phyloP scores from a whole-genome alignment of 768 basidiomycete genomes.

The Nevesoporus exiguus region DNA sequence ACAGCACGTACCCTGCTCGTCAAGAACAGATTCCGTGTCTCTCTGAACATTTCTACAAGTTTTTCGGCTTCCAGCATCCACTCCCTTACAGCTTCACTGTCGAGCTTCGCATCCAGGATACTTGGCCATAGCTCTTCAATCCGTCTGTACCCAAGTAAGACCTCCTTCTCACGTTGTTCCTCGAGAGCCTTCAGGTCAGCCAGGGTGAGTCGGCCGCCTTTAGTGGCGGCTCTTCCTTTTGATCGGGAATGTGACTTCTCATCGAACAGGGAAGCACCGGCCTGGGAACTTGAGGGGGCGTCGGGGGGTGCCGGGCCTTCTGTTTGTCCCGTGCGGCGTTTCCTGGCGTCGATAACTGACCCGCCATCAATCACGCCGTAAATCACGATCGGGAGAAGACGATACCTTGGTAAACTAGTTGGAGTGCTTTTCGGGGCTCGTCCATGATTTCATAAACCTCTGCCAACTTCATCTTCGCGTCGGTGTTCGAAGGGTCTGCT shows the following conservation, averaged over 20 bases:
- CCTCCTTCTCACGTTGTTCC: conserved; percentile 62
- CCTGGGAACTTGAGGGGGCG: conserved; percentile 16
- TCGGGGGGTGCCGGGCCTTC: conserved; percentile 15
- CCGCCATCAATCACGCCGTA: conserved; percentile 62
- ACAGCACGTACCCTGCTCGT: conserved; percentile 62
- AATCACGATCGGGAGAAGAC: too few species aligned
- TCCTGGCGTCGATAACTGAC: conserved; percentile 59
- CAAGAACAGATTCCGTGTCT: conserved; percentile 81
- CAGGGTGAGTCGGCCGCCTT: conserved; percentile 46
- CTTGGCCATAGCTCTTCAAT: conserved; percentile 61
- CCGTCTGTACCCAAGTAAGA: conserved; percentile 52
- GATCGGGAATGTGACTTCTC: conserved; percentile 45
- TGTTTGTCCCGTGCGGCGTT: conserved; percentile 38
- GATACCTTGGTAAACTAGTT: conserved; percentile 62
- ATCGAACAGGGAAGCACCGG: conserved; percentile 56
- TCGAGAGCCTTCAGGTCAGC: conserved; percentile 64
- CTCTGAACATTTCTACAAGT: conserved; percentile 84
- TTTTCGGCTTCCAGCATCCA: conserved; percentile 86
- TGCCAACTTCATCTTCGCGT: conserved; percentile 86
- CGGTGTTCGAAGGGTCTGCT: conserved; percentile 70
- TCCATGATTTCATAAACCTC: conserved; percentile 85
- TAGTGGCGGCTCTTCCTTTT: conserved; percentile 30
- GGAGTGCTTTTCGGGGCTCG: conserved; percentile 76
- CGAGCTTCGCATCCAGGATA: conserved; percentile 42
- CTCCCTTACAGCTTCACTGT: conserved; percentile 53